Base-by-base conservation (phyloP, 306 rosid genomes). In the Malus fusca region DNA sequence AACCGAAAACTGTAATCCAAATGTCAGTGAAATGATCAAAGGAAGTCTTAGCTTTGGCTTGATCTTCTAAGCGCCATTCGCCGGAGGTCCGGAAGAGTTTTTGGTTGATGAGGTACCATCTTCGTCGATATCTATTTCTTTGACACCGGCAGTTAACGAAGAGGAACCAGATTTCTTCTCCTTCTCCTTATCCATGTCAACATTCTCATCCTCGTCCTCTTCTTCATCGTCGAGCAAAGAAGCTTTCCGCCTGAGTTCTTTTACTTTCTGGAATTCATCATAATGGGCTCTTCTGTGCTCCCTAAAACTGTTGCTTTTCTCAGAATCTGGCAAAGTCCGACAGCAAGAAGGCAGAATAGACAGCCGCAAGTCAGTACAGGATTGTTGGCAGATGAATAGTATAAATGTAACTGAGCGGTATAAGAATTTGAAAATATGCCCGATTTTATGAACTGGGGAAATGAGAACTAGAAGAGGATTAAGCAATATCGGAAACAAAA, bases 221-320 rank as follows among this genome's bases (percentile, higher is more conserved):
- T 91, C 97, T 79, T 89, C 98, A 13, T 91, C 90, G 19, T 71
- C 93, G 5, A 72, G n/a, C 69, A 79, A 52, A 25, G 96, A 85
- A 51, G 88, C 93, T 22, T 83, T 85, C 62, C 79, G 79, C 46
- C 83, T 88, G 35, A 82, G 90, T 86, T 91, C 98, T 87, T 76
- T 89, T 43, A 91, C 93, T 87, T 88, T 93, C 61, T 81, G 92
- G 79, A 79, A 93, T 80, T 93, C 98, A 82, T 93, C 88, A 59
- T 93, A 93, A 80, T 93, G 98, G 79, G 93, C 97, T 82, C 76
- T 93, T 72, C 98, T 84, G 64, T 82, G 97, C 84, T 91, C 91
- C 82, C 83, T 89, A 63, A 93, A 93, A 51, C 83, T 85, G 82
- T 79, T 88, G 40, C 86, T 97, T 78, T 89, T 60, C 75, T 87